Evolutionary conservation across 2,329 filamentous ascomycete genomes (phyloP), one percentile per base, ranked within the genome.

Genomic region (Rutstroemia sp.): DNA sequence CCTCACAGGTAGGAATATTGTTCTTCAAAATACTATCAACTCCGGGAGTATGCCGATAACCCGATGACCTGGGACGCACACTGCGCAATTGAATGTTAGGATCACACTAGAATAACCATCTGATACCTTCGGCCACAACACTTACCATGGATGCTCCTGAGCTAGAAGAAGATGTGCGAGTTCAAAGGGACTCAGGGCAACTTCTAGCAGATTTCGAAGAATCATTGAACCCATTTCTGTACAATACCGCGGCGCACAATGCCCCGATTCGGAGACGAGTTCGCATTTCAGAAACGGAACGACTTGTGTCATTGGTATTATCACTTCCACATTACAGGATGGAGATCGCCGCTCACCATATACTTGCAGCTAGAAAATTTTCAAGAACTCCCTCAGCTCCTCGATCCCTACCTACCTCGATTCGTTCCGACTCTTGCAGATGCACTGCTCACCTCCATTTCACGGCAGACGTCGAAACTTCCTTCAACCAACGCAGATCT

Each of bases 361-460:
- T 21, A 4, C 8, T 42, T 38, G 10, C 51, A 67, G 64, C 82
- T 99, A 50, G 91, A 96, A 64, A 84, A 88, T 2, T 99, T 97
- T 64, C 92, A 97, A 76, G 92, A 96, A 75, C 86, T 95, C 62
- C 94, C 94, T 17, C 94, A 99, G 70, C 79, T 97, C 40, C 80
- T 99, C 25, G 94, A 99, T 72, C 83, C 89, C 9, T 82, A 92
- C 70, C 78, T 99, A 44, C 84, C 87, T 51, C 79, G 74, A 61
- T 84, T 95, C 71, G 77, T 97, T 50, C 86, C 89, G 23, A 75
- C 81, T 42, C 77, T 97, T 38, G 84, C 89, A 25, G 79, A 86
- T 65, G 86, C 88, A 17, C 95, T 92, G 65, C 74, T 96, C 19
- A 80, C 83, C 54, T 84, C 83, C 65, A 73, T 91, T 8, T 72